phyloP scores from a whole-genome alignment of 139 green algal species.

The Mesotaenium endlicherianum region DNA sequence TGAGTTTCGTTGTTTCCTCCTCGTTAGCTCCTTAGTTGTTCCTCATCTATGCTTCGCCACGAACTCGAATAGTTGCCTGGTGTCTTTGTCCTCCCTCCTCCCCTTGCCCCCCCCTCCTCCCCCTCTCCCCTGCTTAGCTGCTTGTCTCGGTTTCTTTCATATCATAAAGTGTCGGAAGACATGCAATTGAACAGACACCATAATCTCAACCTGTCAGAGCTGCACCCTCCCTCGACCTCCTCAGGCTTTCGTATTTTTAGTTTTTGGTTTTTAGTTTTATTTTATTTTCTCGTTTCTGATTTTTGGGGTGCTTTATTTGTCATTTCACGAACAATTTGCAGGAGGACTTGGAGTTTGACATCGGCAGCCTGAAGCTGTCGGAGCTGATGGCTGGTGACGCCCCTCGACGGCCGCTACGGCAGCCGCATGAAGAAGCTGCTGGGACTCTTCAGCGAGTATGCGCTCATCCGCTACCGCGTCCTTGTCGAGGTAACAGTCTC shows the following conservation, averaged over 20 bases:
- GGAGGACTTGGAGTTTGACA: background rate
- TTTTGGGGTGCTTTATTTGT: background rate
- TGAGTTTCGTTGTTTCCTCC: no score
- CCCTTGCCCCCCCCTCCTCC: no score
- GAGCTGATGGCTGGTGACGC: constrained; percentile 51
- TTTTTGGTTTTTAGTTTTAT: background rate
- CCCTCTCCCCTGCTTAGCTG: no score
- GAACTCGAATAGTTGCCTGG: background rate
- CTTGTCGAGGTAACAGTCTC: constrained; percentile 75
- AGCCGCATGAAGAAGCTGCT: constrained; percentile 69
- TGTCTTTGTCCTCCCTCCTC: no score
- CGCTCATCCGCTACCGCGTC: constrained; percentile 87
- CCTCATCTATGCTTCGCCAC: background rate
- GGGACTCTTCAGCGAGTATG: constrained; percentile 92
- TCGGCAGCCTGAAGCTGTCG: constrained; percentile 9
- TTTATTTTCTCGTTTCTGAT: background rate
- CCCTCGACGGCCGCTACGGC: constrained; percentile 73
- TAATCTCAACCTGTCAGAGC: no score
- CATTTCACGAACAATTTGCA: background rate
- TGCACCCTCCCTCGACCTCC: background rate
- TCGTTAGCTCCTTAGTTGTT: no score
- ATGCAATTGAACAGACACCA: no score
- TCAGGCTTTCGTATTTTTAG: background rate
- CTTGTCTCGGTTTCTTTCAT: background rate
- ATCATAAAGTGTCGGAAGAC: no score